Evolutionary conservation across 768 basidiomycete genomes (phyloP).

Genomic region (Cystobasidiopsis lactophilus): DNA sequence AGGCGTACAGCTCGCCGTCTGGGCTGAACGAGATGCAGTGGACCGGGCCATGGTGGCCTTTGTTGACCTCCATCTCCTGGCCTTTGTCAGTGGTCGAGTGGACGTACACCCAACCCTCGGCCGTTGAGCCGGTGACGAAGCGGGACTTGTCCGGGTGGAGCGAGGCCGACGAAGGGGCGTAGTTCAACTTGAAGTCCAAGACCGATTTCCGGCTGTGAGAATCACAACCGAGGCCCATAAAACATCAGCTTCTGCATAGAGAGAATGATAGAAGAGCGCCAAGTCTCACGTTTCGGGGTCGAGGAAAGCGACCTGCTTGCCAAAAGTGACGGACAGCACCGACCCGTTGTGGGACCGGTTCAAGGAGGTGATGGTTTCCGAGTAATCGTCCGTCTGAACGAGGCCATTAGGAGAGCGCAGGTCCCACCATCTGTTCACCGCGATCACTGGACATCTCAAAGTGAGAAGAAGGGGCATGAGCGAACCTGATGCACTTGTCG

Average conservation of each 20-base stretch:
- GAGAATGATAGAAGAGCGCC: background rate
- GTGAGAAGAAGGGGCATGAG: too few relatives aligned
- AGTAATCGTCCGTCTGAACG: constrained; percentile 36
- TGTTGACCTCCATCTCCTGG: constrained; percentile 69
- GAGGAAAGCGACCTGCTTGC: constrained; percentile 79
- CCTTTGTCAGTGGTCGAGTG: constrained; percentile 44
- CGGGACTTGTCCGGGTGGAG: constrained; percentile 76
- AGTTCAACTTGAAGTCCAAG: constrained; percentile 56
- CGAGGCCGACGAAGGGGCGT: constrained; percentile 79
- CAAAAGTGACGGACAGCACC: constrained; percentile 54
- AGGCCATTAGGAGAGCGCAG: constrained; percentile 49
- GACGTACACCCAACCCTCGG: constrained; percentile 88
- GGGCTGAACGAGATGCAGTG: constrained; percentile 71
- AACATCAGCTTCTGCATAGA: too few relatives aligned
- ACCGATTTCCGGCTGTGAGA: constrained; percentile 29
- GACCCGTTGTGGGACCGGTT: constrained; percentile 42
- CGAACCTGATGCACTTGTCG: constrained; percentile 54
- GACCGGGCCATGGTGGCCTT: constrained; percentile 94
- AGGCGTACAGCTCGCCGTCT: constrained; percentile 92
- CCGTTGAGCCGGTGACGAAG: constrained; percentile 73
- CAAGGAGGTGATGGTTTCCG: constrained; percentile 75
- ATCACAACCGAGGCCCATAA: too few relatives aligned
- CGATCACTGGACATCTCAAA: too few relatives aligned
- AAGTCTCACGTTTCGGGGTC: constrained; percentile 28
- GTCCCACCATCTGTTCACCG: constrained; percentile 86